Conservation (phyloP, 176 grass and related monocot species). For the Oryza longistaminata region DNA sequence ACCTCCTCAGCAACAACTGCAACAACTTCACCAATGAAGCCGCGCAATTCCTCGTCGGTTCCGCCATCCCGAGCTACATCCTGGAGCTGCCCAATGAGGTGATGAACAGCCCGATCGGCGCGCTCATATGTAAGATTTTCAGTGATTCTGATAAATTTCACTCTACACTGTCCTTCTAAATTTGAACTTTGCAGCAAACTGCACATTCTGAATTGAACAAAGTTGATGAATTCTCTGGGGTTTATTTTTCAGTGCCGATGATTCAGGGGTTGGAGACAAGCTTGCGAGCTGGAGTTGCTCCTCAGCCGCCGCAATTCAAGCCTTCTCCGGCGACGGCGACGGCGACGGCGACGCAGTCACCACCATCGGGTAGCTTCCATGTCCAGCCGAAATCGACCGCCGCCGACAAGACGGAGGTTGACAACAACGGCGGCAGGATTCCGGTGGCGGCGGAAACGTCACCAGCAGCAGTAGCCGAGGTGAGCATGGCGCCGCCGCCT, state of each 20-base stretch:
- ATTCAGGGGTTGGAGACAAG: slow-evolving; percentile 74
- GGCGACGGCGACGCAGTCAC: neutral
- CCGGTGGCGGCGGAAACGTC: neutral
- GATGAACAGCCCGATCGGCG: slow-evolving; percentile 76
- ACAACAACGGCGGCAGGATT: neutral
- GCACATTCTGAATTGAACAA: no score
- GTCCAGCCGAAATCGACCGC: neutral
- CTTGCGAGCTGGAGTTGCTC: slow-evolving; percentile 49
- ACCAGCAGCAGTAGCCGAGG: neutral
- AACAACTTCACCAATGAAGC: slow-evolving; percentile 90
- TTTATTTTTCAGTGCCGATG: slow-evolving; percentile 73
- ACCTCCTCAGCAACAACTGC: slow-evolving; percentile 76
- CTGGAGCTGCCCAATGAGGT: slow-evolving; percentile 75
- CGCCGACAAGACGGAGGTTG: neutral
- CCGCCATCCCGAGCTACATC: slow-evolving; percentile 66
- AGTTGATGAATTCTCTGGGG: no score
- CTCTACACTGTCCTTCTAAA: no score
- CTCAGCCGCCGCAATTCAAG: slow-evolving; percentile 54
- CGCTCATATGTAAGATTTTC: slow-evolving; percentile 69
- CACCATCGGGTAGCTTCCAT: neutral
- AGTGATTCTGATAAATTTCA: no score
- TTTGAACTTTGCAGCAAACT: neutral
- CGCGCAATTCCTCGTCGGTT: slow-evolving; percentile 58
- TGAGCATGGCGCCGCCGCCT: neutral
- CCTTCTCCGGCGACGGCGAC: slow-evolving; percentile 16